Percentiles rank a stretch among this genome's conserved stretches.
Conservation (phyloP, 805 yeast species). For the Kodamaea kaohsiungensis region DNA sequence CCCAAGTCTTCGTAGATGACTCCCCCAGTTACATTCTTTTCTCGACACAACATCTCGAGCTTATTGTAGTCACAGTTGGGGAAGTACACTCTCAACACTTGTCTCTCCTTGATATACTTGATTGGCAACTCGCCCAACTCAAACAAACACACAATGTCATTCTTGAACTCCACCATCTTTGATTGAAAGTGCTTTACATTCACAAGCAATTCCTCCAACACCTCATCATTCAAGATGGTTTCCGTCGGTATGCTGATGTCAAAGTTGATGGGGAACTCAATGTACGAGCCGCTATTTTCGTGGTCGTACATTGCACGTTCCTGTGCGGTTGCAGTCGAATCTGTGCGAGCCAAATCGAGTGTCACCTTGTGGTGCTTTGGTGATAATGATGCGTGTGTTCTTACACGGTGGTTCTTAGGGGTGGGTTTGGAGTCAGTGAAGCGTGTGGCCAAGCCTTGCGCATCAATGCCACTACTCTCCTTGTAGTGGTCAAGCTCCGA, state of each 20-base stretch:
- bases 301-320: slow-evolving; percentile 17
- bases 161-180: slow-evolving; percentile 43
- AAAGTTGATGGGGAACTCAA: slow-evolving; percentile 35
- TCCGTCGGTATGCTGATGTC: slow-evolving; percentile 31
- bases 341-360: slow-evolving; percentile 20
- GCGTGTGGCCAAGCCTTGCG: background rate
- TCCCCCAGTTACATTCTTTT: slow-evolving; percentile 61
- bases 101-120: slow-evolving; percentile 41
- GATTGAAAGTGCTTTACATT: slow-evolving; percentile 53
- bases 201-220: slow-evolving; percentile 51
- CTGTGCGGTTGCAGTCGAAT: slow-evolving; percentile 19
- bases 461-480: background rate
- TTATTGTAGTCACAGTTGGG: slow-evolving; percentile 66
- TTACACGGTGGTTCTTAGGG: slow-evolving; percentile 14
- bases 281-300: slow-evolving; percentile 26
- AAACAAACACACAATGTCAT: slow-evolving; percentile 45
- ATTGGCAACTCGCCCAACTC: slow-evolving; percentile 70
- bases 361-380: slow-evolving; percentile 23
- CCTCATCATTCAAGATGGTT: slow-evolving; percentile 33
- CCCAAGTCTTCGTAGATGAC: slow-evolving; percentile 43
- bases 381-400: slow-evolving; percentile 32
- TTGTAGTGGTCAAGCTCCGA: background rate
- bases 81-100: slow-evolving; percentile 57
- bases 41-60: slow-evolving; percentile 57
- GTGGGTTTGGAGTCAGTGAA: background rate